phyloP scores from a whole-genome alignment of 768 basidiomycete genomes.

The Cystofilobasidium macerans region DNA sequence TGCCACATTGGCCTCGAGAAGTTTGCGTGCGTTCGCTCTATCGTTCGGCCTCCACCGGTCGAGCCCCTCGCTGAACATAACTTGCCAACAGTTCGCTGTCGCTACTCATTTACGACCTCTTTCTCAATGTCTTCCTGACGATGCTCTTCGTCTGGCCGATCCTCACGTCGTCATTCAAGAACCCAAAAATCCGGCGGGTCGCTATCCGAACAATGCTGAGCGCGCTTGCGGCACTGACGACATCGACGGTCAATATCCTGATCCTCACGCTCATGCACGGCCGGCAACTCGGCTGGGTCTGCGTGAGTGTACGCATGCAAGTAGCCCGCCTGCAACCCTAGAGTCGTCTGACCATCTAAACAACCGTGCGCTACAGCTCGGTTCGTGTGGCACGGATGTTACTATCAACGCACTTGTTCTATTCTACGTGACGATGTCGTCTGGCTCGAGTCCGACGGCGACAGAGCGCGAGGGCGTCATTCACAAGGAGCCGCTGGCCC shows the following conservation, averaged over 20 bases:
- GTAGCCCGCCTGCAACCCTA: too few species aligned
- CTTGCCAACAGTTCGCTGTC: constrained; percentile 7
- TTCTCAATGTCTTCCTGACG: constrained; percentile 26
- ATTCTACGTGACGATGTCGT: constrained; percentile 43
- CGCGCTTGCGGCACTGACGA: constrained; percentile 26
- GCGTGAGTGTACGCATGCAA: too few species aligned
- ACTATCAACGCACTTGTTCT: constrained; percentile 45
- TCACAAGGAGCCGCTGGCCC: not conserved
- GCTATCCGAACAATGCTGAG: constrained; percentile 17
- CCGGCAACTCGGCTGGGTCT: constrained; percentile 30
- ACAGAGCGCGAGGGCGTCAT: not conserved
- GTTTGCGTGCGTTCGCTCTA: constrained; percentile 22
- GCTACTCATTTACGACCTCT: constrained; percentile 23
- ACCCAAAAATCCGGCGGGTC: constrained; percentile 20
- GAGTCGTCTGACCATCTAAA: not conserved
- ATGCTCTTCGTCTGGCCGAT: constrained; percentile 24
- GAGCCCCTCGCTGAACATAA: not conserved
- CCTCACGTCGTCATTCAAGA: constrained; percentile 16
- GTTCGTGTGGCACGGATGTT: constrained; percentile 37
- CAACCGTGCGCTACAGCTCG: not conserved
- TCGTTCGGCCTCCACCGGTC: too few species aligned
- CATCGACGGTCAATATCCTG: constrained; percentile 30
- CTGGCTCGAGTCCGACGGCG: not conserved
- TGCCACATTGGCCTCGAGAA: constrained; percentile 22
- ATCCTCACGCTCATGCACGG: constrained; percentile 30